Base-by-base conservation (phyloP, 805 yeast species). In the Kuraishia ogatae region DNA sequence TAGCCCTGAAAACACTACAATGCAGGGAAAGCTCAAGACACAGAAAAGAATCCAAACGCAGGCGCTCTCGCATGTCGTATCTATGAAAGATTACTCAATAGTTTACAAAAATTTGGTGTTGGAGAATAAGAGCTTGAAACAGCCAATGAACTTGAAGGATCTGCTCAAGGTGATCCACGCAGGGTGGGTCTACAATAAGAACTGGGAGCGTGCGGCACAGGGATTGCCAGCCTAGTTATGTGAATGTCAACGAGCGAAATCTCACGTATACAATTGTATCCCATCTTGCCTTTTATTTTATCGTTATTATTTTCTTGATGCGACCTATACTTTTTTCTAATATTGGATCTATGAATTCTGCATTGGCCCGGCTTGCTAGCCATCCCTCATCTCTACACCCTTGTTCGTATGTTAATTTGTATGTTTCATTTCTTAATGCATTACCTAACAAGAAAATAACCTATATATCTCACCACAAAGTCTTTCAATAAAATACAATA, bases 111-210 rank as follows among this genome's bases (percentile, higher is more conserved):
- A 79, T 59, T 72, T 93, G 61, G 86, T 92, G 26, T 80, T 85
- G 50, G 85, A 86, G 63, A 84, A 85, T 43, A 83, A 83, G 61
- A 76, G 81, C 6, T 75, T 93, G 62, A 84, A 82, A 62, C 74
- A 74, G 55, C 88, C 91, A 17, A 74, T 93, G 70, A 89, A 88
- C 67, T 77, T 93, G 62, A 75, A 74, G 56, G 96, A 90, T 66
- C 82, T 87, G 48, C 66, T 90, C 53, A 78, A 79, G 59, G 80
- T 92, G 23, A 78, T 92, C 48, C 83, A 89, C 62, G 81, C 87
- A 2, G 97, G 97, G 20, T 92, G 98, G 98, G 77, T 79, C 17
- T 84, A 83, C 57, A 82, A 82, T 22, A 89, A 85, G 53, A 81
- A 82, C 60, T 92, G 94, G 93, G 85, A 80, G 35, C 49, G 47